A percentile compares a stretch with the other conserved stretches of the same genome.
These are phyloP conservation scores for Erythrophleum ivorense DNA, from an alignment of 331 rosid genomes.

Conservation along the genomic window DNA sequence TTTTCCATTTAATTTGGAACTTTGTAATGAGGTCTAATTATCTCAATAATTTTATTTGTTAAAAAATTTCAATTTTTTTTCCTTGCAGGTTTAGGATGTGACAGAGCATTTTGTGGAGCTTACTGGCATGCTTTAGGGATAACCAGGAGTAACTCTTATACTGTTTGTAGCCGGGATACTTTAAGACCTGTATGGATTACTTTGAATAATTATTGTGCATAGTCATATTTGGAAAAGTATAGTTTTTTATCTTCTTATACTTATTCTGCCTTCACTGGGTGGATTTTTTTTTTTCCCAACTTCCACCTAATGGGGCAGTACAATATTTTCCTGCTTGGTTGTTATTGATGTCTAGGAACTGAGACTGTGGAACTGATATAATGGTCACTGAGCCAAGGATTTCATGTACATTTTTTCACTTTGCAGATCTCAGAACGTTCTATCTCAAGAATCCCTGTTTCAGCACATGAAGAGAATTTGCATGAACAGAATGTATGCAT, in stretches of 20 bases:
- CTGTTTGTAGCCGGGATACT: slow-evolving; percentile 67
- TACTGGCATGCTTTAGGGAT: slow-evolving; percentile 75
- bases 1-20: neutral
- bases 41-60: slow-evolving; percentile 18
- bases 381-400: slow-evolving; percentile 4
- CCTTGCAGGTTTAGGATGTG: slow-evolving; percentile 81
- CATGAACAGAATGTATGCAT: slow-evolving; percentile 73
- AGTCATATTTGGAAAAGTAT: neutral
- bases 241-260: slow-evolving; percentile 6
- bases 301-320: slow-evolving; percentile 9
- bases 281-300: slow-evolving; percentile 23
- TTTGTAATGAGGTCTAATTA: slow-evolving; percentile 30
- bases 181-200: slow-evolving; percentile 65
- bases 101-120: slow-evolving; percentile 88
- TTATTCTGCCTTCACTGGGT: slow-evolving; percentile 11
- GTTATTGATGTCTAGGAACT: slow-evolving; percentile 1
- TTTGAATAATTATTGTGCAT: slow-evolving; percentile 3
- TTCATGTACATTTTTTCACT: slow-evolving; percentile 17
- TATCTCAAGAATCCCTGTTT: slow-evolving; percentile 64
- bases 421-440: slow-evolving; percentile 69
- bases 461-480: slow-evolving; percentile 72
- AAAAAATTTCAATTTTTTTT: slow-evolving; percentile 22
- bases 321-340: slow-evolving; percentile 15
- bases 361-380: slow-evolving; percentile 18
- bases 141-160: slow-evolving; percentile 51